Conservation (phyloP, 2,329 filamentous ascomycete genomes). For the Xylariaceae sp. region DNA sequence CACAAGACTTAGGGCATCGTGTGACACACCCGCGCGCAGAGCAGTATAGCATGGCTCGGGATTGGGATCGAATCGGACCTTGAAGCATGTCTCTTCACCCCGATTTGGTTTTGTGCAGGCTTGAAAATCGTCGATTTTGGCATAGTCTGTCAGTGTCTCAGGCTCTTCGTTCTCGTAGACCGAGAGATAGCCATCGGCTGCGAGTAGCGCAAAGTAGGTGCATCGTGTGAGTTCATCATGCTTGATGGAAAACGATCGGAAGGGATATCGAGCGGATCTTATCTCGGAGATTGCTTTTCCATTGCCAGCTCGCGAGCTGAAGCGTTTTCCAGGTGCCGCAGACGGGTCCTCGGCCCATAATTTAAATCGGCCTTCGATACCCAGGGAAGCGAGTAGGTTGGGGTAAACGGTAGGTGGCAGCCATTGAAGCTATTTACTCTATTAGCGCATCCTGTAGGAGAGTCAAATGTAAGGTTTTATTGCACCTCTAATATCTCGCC, state of each 20-base stretch:
- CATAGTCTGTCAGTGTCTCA: conserved; percentile 79
- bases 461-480: conserved; percentile 22
- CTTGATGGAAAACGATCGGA: conserved; percentile 85
- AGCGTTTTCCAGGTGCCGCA: conserved; percentile 79
- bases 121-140: conserved; percentile 75
- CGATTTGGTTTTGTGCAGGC: conserved; percentile 73
- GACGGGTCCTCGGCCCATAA: conserved; percentile 92
- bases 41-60: conserved; percentile 79
- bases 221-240: conserved; percentile 78
- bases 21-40: conserved; percentile 78
- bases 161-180: conserved; percentile 87
- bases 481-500: conserved; percentile 86
- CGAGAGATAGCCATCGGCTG: conserved; percentile 78
- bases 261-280: conserved; percentile 66
- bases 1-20: conserved; percentile 79
- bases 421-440: conserved; percentile 77
- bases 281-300: conserved; percentile 61
- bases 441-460: conserved; percentile 21
- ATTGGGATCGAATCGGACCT: conserved; percentile 87
- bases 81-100: conserved; percentile 87
- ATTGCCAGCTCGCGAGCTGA: conserved; percentile 65
- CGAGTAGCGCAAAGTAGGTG: conserved; percentile 84
- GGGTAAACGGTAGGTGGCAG: conserved; percentile 87
- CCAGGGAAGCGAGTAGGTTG: conserved; percentile 84
- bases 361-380: conserved; percentile 87